A percentile compares a stretch with the other conserved stretches of the same genome.
These are phyloP conservation scores for Amoeboaphelidium occidentale DNA, from an alignment of 371 early-diverging fungal species.

Conservation along the genomic window DNA sequence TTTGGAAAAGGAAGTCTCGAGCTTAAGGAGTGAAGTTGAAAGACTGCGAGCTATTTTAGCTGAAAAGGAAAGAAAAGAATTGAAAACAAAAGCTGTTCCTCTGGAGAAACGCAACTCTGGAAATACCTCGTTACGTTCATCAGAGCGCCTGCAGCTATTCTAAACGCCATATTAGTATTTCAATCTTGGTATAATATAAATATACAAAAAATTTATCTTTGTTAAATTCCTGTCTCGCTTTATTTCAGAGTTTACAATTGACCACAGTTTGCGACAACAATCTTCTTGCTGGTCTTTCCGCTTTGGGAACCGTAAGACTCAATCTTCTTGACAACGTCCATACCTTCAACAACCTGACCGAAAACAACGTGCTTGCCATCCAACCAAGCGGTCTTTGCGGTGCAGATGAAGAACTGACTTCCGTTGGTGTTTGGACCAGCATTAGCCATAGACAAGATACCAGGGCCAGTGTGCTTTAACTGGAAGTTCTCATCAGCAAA, in stretches of 20 bases:
- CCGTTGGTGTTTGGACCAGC: conserved; percentile 65
- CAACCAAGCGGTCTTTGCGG: conserved; percentile 59
- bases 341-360: conserved; percentile 64
- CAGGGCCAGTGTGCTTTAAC: conserved; percentile 9
- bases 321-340: conserved; percentile 50
- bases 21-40: no score
- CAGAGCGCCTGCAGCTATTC: no score
- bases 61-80: no score
- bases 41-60: no score
- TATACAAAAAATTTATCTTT: no score
- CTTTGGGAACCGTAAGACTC: conserved; percentile 39
- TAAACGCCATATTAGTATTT: no score
- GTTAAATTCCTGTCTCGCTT: background rate
- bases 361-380: conserved; percentile 99
- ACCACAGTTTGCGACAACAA: conserved; percentile 55
- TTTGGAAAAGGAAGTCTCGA: no score
- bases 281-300: conserved; percentile 33
- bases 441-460: conserved; percentile 22
- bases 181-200: no score
- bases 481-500: conserved; percentile 42
- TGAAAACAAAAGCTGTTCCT: no score
- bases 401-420: conserved; percentile 96
- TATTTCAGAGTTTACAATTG: conserved; percentile 14
- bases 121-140: no score
- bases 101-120: no score